phyloP scores from a whole-genome alignment of 108 stramenopile species.

The Discostella stelligeroides region DNA sequence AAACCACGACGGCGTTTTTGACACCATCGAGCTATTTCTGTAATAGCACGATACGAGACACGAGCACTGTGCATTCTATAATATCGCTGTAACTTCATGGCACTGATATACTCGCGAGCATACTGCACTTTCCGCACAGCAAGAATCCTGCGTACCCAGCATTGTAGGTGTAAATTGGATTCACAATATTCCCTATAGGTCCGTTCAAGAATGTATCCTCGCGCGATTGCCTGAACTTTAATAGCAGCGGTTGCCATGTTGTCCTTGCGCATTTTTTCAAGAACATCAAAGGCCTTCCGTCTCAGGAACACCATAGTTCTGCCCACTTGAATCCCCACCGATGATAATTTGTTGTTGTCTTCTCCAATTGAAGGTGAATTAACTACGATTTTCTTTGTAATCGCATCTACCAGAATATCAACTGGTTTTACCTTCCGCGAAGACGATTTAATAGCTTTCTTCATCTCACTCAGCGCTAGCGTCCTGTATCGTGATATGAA shows the following conservation, averaged over 20 bases:
- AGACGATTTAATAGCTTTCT: constrained; percentile 43
- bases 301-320: constrained; percentile 73
- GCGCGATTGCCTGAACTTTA: constrained; percentile 50
- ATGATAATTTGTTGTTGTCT: constrained; percentile 20
- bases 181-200: constrained; percentile 14
- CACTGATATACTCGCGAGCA: constrained; percentile 25
- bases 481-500: constrained; percentile 58
- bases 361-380: not conserved
- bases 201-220: constrained; percentile 39
- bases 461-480: constrained; percentile 44
- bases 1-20: constrained; percentile 49
- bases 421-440: constrained; percentile 54
- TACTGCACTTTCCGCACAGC: constrained; percentile 34
- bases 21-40: constrained; percentile 36
- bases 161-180: constrained; percentile 42
- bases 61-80: constrained; percentile 26
- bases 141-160: constrained; percentile 33
- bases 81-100: constrained; percentile 35
- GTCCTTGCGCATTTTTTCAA: constrained; percentile 54
- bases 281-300: constrained; percentile 57
- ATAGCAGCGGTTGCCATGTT: constrained; percentile 40
- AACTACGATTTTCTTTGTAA: constrained; percentile 27
- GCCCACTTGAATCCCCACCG: constrained; percentile 62
- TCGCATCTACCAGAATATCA: constrained; percentile 46
- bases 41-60: constrained; percentile 8